These are phyloP conservation scores for Emmonsiellopsis sp. DNA, from an alignment of 2,329 filamentous ascomycete species.

Conservation along the genomic window DNA sequence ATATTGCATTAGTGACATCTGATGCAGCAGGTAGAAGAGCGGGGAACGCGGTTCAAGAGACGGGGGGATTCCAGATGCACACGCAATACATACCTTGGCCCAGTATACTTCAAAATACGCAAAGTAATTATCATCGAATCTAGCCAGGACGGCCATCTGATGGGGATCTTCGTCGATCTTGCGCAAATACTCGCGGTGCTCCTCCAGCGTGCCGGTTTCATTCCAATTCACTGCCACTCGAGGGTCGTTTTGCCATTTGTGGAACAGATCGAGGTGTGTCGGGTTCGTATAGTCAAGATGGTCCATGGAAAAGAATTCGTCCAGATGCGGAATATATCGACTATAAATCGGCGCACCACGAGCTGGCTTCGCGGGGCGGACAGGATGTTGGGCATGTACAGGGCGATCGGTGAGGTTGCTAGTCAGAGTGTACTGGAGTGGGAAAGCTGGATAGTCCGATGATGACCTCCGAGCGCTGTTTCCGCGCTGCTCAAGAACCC, in stretches of 20 bases:
- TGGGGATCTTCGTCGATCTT: constrained; percentile 63
- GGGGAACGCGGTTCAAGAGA: constrained; percentile 5
- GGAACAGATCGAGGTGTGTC: constrained; percentile 61
- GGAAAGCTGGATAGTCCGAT: constrained; percentile 21
- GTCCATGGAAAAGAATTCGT: constrained; percentile 70
- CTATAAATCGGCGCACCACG: constrained; percentile 67
- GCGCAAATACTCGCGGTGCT: constrained; percentile 64
- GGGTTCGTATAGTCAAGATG: constrained; percentile 57
- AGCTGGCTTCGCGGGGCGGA: constrained; percentile 61
- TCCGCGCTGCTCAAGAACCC: constrained; percentile 43
- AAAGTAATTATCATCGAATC: constrained; percentile 62
- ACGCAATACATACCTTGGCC: constrained; percentile 48
- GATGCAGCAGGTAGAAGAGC: constrained; percentile 3
- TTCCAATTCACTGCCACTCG: constrained; percentile 75
- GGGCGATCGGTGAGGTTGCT: constrained; percentile 40
- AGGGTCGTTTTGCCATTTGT: constrained; percentile 76
- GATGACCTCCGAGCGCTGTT: constrained; percentile 18
- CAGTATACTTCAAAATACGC: constrained; percentile 77
- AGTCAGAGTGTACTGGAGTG: constrained; percentile 34
- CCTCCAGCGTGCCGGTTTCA: constrained; percentile 64
- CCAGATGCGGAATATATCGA: constrained; percentile 66
- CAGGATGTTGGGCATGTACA: constrained; percentile 58
- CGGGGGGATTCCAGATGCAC: not conserved
- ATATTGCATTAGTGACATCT: not conserved
- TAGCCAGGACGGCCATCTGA: constrained; percentile 59